Conservation (phyloP, 805 yeast genomes). For the Spathaspora hagerdaliae region DNA sequence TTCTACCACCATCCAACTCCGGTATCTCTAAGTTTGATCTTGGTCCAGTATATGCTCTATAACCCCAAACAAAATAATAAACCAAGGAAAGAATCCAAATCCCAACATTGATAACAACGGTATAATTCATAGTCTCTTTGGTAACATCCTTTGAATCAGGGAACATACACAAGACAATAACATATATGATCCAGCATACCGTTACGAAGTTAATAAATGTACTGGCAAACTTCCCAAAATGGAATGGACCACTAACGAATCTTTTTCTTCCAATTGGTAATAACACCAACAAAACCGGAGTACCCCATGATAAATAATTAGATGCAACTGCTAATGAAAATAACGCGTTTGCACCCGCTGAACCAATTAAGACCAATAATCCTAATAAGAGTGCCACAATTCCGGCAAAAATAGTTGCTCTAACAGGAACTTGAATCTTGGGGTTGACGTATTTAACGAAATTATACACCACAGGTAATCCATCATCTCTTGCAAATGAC, state of each 20-base stretch:
- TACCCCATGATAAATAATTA: constrained; percentile 54
- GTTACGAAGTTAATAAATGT: constrained; percentile 43
- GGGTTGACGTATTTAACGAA: constrained; percentile 52
- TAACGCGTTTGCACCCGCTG: constrained; percentile 57
- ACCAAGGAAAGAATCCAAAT: constrained; percentile 48
- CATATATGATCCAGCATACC: constrained; percentile 43
- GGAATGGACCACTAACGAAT: constrained; percentile 61
- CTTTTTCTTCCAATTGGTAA: constrained; percentile 44
- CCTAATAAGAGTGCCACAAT: constrained; percentile 45
- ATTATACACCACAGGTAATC: constrained; percentile 52
- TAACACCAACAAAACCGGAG: constrained; percentile 53
- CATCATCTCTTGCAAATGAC: constrained; percentile 71
- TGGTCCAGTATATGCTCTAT: constrained; percentile 54
- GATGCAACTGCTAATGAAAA: constrained; percentile 60
- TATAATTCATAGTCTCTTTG: constrained; percentile 56
- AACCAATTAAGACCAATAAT: constrained; percentile 49
- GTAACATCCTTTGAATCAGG: constrained; percentile 43
- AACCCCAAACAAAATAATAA: constrained; percentile 48
- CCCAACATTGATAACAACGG: constrained; percentile 56
- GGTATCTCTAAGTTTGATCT: constrained; percentile 13
- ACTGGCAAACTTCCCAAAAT: constrained; percentile 47
- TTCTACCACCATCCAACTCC: background rate
- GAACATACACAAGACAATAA: constrained; percentile 54
- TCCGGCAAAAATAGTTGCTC: constrained; percentile 53
- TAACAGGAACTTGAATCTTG: constrained; percentile 52